Base-by-base conservation (phyloP, 208 protist genomes). In the Herpetomonas tarakana region DNA sequence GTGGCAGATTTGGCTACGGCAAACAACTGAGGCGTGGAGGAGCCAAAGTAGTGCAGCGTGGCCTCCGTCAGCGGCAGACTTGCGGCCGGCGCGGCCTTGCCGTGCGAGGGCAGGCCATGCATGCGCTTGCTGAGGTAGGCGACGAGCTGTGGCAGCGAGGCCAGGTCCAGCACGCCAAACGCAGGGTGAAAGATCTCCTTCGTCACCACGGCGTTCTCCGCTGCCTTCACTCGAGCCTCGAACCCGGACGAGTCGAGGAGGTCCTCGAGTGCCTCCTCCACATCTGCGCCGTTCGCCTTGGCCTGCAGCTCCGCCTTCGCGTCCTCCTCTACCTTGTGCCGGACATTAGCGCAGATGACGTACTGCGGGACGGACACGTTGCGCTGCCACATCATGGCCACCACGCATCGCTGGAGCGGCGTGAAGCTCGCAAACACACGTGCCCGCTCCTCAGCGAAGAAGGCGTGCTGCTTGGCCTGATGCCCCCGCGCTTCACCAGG, bases 331-430 rank as follows among this genome's bases (percentile, higher is more conserved):
- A 82, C 26, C 30, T 38, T 41, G 11, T 66, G 46, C 12, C 77
- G 76, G 45, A 87, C 74, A 56, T 93, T 76, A 14, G 35, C 9
- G 52, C 60, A 69, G 7, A 90, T 35, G 6, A 93, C 26, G 3
- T 66, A 63, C 28, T 74, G 71, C 3, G 72, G 77, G 14, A 86
- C 56, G 16, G 21, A 25, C 29, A 78, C 68, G 19, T 19, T 51
- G 7, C 71, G 68, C 65, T 93, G 86, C 86, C 86, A 93, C 29
- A 93, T 45, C 30, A 93, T 44, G 58, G 79, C 86, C 49, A 72
- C 74, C 7, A 86, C 74, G 49, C 72, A 85, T 19, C 74, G 71
- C 68, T 93, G 86, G 49, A 88, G 60, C n/a, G 70, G 68, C 18
- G 79, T 81, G 18, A 93, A 57, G 9, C 52, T 55, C 2, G 1